Conservation (phyloP, 768 basidiomycete genomes). For the Boletellus ananas region DNA sequence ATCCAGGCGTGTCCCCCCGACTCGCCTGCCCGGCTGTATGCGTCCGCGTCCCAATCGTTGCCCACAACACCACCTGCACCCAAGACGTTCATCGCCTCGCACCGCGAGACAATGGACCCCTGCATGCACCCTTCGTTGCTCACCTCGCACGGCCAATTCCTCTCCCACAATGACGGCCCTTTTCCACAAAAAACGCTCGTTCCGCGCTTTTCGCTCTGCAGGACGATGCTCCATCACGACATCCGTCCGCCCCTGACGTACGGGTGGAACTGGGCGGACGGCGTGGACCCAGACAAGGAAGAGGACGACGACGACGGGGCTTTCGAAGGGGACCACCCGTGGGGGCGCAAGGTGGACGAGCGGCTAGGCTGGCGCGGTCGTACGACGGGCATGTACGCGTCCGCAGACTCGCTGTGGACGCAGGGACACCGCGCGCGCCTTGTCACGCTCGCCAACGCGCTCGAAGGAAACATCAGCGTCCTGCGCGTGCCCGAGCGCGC, state of each 20-base stretch:
- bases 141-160: constrained; percentile 48
- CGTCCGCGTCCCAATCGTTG: constrained; percentile 17
- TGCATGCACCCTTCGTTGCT: constrained; percentile 35
- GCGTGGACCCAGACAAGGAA: not conserved
- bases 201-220: constrained; percentile 52
- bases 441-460: constrained; percentile 40
- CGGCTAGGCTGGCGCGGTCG: constrained; percentile 70
- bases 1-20: constrained; percentile 16
- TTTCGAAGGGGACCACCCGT: constrained; percentile 51
- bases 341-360: constrained; percentile 61
- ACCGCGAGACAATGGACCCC: constrained; percentile 35
- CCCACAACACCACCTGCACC: not conserved
- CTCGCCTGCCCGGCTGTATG: constrained; percentile 26
- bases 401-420: constrained; percentile 41
- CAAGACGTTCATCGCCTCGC: constrained; percentile 36
- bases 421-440: constrained; percentile 49
- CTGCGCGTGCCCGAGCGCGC: constrained; percentile 30
- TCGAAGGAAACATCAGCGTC: constrained; percentile 38
- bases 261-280: constrained; percentile 43
- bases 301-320: constrained; percentile 21
- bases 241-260: constrained; percentile 49
- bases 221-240: constrained; percentile 50
- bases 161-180: constrained; percentile 47
- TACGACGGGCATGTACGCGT: constrained; percentile 60
- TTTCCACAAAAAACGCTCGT: constrained; percentile 38